Evolutionary conservation across 768 basidiomycete species (phyloP).

Genomic region (Termitomyces sp.): DNA sequence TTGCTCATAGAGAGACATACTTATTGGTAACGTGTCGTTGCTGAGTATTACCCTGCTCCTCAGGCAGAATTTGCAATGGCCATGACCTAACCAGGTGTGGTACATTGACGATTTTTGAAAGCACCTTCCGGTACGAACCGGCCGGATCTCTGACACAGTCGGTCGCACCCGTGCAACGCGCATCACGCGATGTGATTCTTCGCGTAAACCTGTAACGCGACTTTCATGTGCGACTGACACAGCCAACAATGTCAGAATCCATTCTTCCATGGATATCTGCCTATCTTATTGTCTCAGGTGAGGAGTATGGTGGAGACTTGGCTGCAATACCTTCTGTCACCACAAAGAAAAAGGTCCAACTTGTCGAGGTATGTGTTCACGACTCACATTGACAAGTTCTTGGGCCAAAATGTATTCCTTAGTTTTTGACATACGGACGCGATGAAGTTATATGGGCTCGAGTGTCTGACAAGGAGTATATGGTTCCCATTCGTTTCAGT

Average conservation of each 20-base stretch:
- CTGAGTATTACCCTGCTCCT: neutral
- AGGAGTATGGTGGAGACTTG: slow-evolving; percentile 49
- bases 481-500: slow-evolving; percentile 54
- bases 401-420: slow-evolving; percentile 7
- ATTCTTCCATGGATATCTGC: slow-evolving; percentile 56
- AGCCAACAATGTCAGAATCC: slow-evolving; percentile 31
- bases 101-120: no score
- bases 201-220: slow-evolving; percentile 11
- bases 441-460: slow-evolving; percentile 58
- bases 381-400: neutral
- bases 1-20: neutral
- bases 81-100: no score
- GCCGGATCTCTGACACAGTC: neutral
- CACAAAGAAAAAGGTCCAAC: slow-evolving; percentile 51
- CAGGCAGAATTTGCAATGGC: neutral
- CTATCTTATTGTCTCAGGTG: slow-evolving; percentile 50
- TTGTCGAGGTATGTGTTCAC: slow-evolving; percentile 45
- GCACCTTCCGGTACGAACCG: neutral
- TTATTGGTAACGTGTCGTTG: no score
- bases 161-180: neutral
- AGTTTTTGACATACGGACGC: slow-evolving; percentile 59
- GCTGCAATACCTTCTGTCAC: slow-evolving; percentile 28
- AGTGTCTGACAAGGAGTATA: slow-evolving; percentile 55
- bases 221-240: slow-evolving; percentile 2
- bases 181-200: slow-evolving; percentile 19